phyloP scores from a whole-genome alignment of 768 basidiomycete genomes.

The Tubosaeta sp. region DNA sequence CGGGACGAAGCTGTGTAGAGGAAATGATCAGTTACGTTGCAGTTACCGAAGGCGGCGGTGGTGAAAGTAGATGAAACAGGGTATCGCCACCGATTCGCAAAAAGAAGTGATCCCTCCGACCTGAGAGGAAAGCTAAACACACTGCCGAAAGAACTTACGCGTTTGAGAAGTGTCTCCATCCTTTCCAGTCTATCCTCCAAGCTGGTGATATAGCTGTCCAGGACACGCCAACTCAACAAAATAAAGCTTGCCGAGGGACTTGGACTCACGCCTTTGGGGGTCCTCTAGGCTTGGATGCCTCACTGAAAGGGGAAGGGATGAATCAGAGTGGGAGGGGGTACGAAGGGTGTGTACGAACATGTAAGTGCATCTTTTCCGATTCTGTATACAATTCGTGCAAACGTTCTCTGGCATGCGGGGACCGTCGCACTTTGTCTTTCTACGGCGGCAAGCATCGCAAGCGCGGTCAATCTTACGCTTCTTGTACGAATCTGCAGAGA shows the following conservation, averaged over 20 bases:
- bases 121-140: background rate
- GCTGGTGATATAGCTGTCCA: constrained; percentile 48
- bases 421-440: constrained; percentile 61
- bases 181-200: constrained; percentile 58
- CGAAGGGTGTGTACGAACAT: constrained; percentile 37
- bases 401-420: constrained; percentile 45
- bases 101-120: background rate
- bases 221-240: background rate
- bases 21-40: constrained; percentile 7
- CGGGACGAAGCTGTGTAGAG: constrained; percentile 52
- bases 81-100: background rate
- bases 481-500: constrained; percentile 25
- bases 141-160: constrained; percentile 34
- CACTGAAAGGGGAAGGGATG: constrained; percentile 33
- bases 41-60: background rate
- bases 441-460: constrained; percentile 55
- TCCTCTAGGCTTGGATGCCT: constrained; percentile 59
- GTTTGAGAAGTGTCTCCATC: constrained; percentile 49
- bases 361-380: constrained; percentile 54
- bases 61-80: background rate
- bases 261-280: constrained; percentile 62
- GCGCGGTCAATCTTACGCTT: constrained; percentile 51
- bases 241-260: background rate
- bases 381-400: constrained; percentile 56
- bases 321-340: background rate